Base-by-base conservation (phyloP, 306 rosid species). In the Dalbergia oliveri region DNA sequence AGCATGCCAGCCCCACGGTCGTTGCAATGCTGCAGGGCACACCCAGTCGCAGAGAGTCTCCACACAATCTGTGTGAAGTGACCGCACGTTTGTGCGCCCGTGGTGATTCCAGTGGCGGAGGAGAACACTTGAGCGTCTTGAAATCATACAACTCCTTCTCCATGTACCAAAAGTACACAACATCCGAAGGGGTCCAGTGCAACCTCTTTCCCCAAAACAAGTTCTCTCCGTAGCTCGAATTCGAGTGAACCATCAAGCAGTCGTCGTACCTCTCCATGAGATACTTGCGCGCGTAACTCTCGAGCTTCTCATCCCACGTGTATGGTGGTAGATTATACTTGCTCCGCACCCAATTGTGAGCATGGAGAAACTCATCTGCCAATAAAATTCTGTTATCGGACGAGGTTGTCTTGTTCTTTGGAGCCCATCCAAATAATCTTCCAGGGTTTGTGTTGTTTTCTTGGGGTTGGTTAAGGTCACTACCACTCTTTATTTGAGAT, bases 21-120 rank as follows among this genome's bases (percentile, higher is more conserved):
- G 3, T 3, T 19, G 31, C 98, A 93, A 26, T 59, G 74, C 0
- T 60, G 78, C 9, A 88, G 62, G 0, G 79, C 82, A 11, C 97
- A 93, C 0, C 98, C 98, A 1, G 2, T 1, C 85, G 82, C 5
- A 4, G 0, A 0, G 92, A 81, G 54, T 82, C 87, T 79, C 98
- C 98, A 93, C 23, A 93, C 86, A 0, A 93, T 6, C 67, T 93
- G 98, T n/a, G n/a, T 93, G 82, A 87, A 91, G 54, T 93, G 98
- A 3, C n/a, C 94, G 2, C 98, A 93, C 16, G 15, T 1, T 8
- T 78, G 77, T 0, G 41, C 9, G 12, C 6, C 16, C n/a, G 2
- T 6, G 1, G 4, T 8, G 60, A n/a, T 0, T 37, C 2, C 41
- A 23, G 59, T 5, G 59, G 60, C 1, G 60, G 23, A 0, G 67